phyloP scores from a whole-genome alignment of 2,329 filamentous ascomycete species.

The Raffaelea arxii region DNA sequence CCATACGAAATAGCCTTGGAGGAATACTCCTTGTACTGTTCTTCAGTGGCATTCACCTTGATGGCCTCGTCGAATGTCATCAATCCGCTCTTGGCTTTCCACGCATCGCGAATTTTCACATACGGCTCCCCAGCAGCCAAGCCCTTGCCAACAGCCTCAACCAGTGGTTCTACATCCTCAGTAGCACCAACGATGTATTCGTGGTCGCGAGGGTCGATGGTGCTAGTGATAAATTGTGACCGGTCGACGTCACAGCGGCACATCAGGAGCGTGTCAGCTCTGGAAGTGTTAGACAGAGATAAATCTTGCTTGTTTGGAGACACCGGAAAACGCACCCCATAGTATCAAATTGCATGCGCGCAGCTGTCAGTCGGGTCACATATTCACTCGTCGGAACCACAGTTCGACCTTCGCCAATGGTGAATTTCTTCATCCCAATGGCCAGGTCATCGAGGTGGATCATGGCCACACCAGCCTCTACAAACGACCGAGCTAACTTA shows the following conservation, averaged over 20 bases:
- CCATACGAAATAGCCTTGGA: not conserved
- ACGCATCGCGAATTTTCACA: constrained; percentile 12
- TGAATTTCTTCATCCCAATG: constrained; percentile 33
- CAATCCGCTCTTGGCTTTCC: constrained; percentile 5
- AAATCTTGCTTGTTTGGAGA: too few species aligned
- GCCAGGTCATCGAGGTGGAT: constrained; percentile 33
- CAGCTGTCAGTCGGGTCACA: constrained; percentile 22
- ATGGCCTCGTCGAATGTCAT: constrained; percentile 14
- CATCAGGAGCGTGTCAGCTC: constrained; percentile 25
- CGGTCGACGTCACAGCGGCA: constrained; percentile 28
- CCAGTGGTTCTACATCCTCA: constrained; percentile 18
- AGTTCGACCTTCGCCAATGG: constrained; percentile 27
- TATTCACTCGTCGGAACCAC: constrained; percentile 30
- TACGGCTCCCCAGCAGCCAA: constrained; percentile 16
- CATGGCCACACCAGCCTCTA: constrained; percentile 32
- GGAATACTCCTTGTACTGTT: not conserved
- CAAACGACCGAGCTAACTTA: constrained; percentile 29
- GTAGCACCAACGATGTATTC: constrained; percentile 29
- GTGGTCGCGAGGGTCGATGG: constrained; percentile 26
- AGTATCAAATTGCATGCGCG: constrained; percentile 28
- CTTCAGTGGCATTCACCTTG: not conserved
- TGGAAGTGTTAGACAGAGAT: constrained; percentile 1
- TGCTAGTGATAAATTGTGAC: constrained; percentile 27
- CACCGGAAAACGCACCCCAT: constrained; percentile 22
- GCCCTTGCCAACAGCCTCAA: constrained; percentile 16